Percentiles rank a stretch among this genome's conserved stretches.
Conservation (phyloP, 2,329 filamentous ascomycete species). For the Endothia cerciana region DNA sequence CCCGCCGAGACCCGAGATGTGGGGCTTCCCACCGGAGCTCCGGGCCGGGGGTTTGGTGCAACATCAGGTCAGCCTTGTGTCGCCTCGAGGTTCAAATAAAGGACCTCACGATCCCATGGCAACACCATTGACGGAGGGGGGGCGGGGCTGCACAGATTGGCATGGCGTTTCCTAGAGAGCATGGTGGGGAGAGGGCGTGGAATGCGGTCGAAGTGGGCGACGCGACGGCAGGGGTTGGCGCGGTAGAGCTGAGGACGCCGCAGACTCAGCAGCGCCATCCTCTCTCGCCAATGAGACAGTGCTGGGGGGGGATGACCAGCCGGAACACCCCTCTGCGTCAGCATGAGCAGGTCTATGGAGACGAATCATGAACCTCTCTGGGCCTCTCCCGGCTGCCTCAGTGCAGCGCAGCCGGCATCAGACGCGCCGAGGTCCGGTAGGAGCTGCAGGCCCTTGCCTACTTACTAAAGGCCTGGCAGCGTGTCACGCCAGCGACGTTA, state of each 20-base stretch:
- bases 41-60: conserved; percentile 11
- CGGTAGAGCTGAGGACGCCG: conserved; percentile 17
- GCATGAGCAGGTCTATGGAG: not conserved
- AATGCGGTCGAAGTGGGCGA: conserved; percentile 13
- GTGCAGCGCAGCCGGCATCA: not conserved
- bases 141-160: too few species aligned
- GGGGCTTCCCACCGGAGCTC: conserved; percentile 3
- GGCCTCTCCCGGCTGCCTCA: too few species aligned
- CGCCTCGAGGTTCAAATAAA: not conserved
- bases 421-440: not conserved
- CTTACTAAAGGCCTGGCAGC: not conserved
- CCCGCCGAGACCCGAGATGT: not conserved
- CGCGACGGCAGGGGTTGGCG: conserved; percentile 26
- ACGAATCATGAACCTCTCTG: not conserved
- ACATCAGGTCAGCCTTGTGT: not conserved
- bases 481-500: conserved; percentile 14
- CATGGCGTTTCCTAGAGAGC: too few species aligned
- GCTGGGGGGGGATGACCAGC: too few species aligned
- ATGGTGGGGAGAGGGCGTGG: not conserved
- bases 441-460: not conserved
- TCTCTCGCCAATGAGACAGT: not conserved
- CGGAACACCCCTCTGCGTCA: not conserved
- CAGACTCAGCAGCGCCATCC: not conserved
- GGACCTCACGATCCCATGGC: not conserved
- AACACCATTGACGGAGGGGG: too few species aligned